Conservation (phyloP, 1,139 yeast species). For the Dujonia santamariae region DNA sequence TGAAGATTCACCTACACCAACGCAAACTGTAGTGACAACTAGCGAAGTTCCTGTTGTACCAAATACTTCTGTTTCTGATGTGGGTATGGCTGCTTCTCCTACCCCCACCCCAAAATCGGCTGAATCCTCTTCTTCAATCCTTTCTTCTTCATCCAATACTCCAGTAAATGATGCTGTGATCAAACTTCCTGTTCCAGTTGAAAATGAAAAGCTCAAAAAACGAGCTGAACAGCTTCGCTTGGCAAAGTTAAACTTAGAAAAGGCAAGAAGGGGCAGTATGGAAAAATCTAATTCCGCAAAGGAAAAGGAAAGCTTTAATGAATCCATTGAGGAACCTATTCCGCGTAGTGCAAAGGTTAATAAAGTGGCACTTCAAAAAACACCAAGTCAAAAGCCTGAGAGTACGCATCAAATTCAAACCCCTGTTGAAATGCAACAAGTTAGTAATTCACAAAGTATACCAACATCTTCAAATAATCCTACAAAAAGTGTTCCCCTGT, state of each 20-base stretch:
- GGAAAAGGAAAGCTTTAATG: background rate
- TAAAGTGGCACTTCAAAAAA: too few relatives aligned
- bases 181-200: conserved; percentile 1
- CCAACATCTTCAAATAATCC: background rate
- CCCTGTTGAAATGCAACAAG: background rate
- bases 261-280: conserved; percentile 4
- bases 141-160: too few relatives aligned
- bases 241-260: conserved; percentile 7
- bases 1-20: too few relatives aligned
- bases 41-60: too few relatives aligned
- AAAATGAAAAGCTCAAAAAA: conserved; percentile 6
- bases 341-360: background rate
- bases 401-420: background rate
- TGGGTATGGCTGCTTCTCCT: too few relatives aligned
- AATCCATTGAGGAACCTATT: background rate
- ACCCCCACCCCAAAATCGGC: too few relatives aligned
- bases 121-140: too few relatives aligned
- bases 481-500: background rate
- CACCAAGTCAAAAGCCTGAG: background rate
- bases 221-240: conserved; percentile 7
- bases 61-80: too few relatives aligned
- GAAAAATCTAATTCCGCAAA: too few relatives aligned
- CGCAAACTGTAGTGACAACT: too few relatives aligned
- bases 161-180: too few relatives aligned
- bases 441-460: background rate